Evolutionary conservation across 257 asterid genomes (phyloP), one percentile per base, ranked within the genome.

Genomic region (Scutellaria minor): DNA sequence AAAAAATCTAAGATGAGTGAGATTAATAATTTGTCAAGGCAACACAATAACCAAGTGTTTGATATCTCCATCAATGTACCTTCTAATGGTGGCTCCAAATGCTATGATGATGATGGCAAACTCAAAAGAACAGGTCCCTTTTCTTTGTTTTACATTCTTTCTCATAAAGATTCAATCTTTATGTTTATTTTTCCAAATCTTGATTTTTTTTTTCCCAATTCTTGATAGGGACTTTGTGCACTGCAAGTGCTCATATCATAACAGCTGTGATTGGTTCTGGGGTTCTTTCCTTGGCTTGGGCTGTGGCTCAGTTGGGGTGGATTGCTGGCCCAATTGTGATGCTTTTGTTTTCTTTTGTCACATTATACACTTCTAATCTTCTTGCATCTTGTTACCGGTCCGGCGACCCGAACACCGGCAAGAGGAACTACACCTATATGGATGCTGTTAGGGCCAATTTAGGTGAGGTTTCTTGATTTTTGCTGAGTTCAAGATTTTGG

Each of bases 181-280:
- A 9, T 27, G 44, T 24, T 2, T 39, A 11, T 24, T 44, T 52
- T 1, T 37, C 5, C 40, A 41, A 6, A 12, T 65, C 68, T 9
- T 59, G 10, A 37, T 9, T 24, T 9, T 39, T 9, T 57, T n/a
- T 18, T 22, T 64, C 7, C 41, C 7, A 14, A 15, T 27, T 48
- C 9, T 42, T 59, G 40, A 41, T 39, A 82, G 88, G 88, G 18
- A 80, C 41, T 53, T 69, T 83, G 7, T 78, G 80, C 75, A 83
- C 83, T 2, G 83, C 80, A 3, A 83, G 83, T 75, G 83, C 88
- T 10, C 88, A 83, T 15, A 80, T 83, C 61, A 80, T 83, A 54
- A 83, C 88, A 9, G 83, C 88, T 9, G 83, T 83, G 56, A 78
- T 83, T 7, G 88, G 88, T 5, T 75, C 88, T 5, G 88, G 88